Evolutionary conservation across 1,139 yeast genomes (phyloP), one percentile per base, ranked within the genome.

Genomic region (Arxiozyma slooffiae): DNA sequence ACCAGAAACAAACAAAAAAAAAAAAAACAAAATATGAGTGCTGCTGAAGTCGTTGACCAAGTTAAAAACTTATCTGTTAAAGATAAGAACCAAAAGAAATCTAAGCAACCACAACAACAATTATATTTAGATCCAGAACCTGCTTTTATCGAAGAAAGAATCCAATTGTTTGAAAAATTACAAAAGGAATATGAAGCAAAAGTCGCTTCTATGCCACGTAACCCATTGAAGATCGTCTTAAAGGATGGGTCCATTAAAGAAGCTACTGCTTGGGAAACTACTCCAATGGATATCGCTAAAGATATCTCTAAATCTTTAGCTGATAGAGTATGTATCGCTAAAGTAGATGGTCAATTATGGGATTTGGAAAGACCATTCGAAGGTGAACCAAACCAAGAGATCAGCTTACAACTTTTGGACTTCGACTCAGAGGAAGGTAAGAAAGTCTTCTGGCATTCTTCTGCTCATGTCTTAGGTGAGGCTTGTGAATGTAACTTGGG

Each of bases 401-500:
- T 67, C 47, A 68, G 71, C 45, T 74, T 94, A 58, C 94, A 88
- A 67, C 85, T 89, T 62, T 73, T 81, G 57, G 88, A 83, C 63
- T 94, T 94, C 71, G 84, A 81, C 44, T 68, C 81, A 57, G 88
- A 87, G 22, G 97, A 90, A 67, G 98, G 97, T 69, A 87, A 83
- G 68, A 82, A 82, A 58, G 98, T 92, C 46, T 94, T 94, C 73
- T 94, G 98, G 98, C 99, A 94, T 70, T 92, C 98, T 5, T 85
- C 96, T 60, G 99, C 99, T 52, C 99, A 94, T 72, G 92, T 94
- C 54, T 76, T 94, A 61, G 99, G 99, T 71, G 98, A 94, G 74
- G 94, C 97, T 48, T 85, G 96, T 74, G 99, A 94, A 73, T 85
- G 96, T 69, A 94, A 88, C 70, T 77, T 84, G 68, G 97, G 97